phyloP scores from a whole-genome alignment of 148 eudicot species.

The Chenopodium formosanum region DNA sequence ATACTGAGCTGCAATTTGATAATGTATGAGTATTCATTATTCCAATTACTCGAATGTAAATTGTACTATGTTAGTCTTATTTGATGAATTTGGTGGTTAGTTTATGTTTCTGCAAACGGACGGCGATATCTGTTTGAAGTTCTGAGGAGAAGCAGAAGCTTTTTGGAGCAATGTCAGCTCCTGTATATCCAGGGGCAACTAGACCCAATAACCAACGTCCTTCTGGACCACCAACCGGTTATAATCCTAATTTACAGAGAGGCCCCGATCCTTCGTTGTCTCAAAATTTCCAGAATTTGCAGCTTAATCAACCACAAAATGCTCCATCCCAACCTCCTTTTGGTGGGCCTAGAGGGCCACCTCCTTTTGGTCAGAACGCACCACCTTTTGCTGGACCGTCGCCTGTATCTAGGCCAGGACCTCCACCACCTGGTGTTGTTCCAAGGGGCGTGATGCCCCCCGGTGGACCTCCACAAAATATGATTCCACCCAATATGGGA shows the following conservation, averaged over 20 bases:
- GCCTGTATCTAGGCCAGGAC: constrained; percentile 61
- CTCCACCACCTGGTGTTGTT: constrained; percentile 78
- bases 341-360: constrained; percentile 45
- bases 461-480: constrained; percentile 49
- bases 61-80: background rate
- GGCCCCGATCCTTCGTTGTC: constrained; percentile 42
- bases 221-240: constrained; percentile 47
- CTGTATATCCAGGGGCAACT: constrained; percentile 66
- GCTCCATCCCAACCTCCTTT: constrained; percentile 31
- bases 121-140: background rate
- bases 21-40: background rate
- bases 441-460: constrained; percentile 61
- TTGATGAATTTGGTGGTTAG: constrained; percentile 14
- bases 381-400: constrained; percentile 49
- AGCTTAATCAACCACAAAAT: constrained; percentile 64
- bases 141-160: constrained; percentile 1
- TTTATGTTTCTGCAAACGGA: constrained; percentile 10
- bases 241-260: constrained; percentile 50
- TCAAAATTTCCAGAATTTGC: constrained; percentile 66
- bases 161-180: constrained; percentile 56
- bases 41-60: background rate
- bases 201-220: constrained; percentile 51
- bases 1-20: background rate
- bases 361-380: constrained; percentile 59
- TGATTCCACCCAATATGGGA: constrained; percentile 43